Conservation (phyloP, 2,329 filamentous ascomycete species). For the Fusarium setosum region DNA sequence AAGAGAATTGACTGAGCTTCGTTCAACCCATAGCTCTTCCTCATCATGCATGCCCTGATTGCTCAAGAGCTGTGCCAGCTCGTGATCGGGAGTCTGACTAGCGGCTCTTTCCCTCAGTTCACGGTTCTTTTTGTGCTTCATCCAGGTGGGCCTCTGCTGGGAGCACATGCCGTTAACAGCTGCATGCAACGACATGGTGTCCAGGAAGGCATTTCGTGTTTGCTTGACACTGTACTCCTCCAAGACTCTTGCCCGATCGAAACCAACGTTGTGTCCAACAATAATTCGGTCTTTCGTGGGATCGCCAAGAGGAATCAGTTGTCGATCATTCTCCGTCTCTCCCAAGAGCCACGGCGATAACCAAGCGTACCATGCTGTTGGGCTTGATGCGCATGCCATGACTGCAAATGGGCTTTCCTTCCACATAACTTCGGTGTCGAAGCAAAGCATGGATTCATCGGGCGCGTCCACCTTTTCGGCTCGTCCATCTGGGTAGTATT, state of each 20-base stretch:
- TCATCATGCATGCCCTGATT: conserved; percentile 82
- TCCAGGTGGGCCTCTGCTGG: conserved; percentile 94
- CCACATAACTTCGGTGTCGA: conserved; percentile 98
- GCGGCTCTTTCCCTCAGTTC: conserved; percentile 85
- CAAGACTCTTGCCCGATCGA: conserved; percentile 86
- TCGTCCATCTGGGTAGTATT: conserved; percentile 81
- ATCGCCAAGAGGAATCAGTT: conserved; percentile 90
- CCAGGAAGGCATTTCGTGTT: conserved; percentile 86
- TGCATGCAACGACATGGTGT: conserved; percentile 98
- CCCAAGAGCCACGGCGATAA: conserved; percentile 93
- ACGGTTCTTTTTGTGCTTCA: conserved; percentile 92
- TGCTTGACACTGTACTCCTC: conserved; percentile 92
- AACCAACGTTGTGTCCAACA: conserved; percentile 95
- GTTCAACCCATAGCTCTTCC: conserved; percentile 93
- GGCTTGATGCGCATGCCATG: conserved; percentile 94
- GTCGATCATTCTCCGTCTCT: conserved; percentile 80
- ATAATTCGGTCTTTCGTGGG: conserved; percentile 78
- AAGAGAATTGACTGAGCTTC: conserved; percentile 94
- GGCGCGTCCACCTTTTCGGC: conserved; percentile 80
- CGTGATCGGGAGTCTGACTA: conserved; percentile 75
- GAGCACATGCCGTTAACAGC: conserved; percentile 99
- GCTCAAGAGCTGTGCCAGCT: conserved; percentile 77
- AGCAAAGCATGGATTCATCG: conserved; percentile 84
- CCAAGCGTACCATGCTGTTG: conserved; percentile 97
- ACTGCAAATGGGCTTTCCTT: conserved; percentile 92